Evolutionary conservation across 768 basidiomycete species (phyloP), one percentile per base, ranked within the genome.

Genomic region (Pisolithus tinctorius): DNA sequence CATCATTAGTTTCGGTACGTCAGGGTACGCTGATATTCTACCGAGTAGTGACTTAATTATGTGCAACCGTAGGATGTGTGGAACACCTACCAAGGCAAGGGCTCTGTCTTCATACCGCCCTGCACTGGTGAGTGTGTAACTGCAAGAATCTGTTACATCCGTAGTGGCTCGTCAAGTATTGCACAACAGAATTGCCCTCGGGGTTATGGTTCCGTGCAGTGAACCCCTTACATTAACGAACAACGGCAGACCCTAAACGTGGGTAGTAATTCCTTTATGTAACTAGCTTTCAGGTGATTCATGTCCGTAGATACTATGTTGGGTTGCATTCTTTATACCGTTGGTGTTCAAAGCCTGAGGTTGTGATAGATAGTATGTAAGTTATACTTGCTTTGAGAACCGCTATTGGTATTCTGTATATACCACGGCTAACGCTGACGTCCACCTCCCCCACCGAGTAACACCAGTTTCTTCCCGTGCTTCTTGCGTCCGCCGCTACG

Each of bases 101-200:
- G 74, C 50, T 85, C 85, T 5, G 64, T 81, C 29, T 71, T 68
- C 29, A 75, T 77, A 20, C 60, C 67, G 14, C 51, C 80, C 11
- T 90, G 87, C 64, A 80, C 76, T 0, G 81, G 76, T 16, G 72
- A 75, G 14, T 90, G 87, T 57, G 61, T 71, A n/a, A 54, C 63
- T 1, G 88, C 88, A 23, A 88, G 78, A 66, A 81, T 89, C 40
- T 88, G 85, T 61, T 87, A 87, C 57, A 84, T 88, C 16, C 77
- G 87, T 26, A 87, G 85, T 60, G 88, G 84, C 23, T 88, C 86
- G 38, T 77, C 77, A 2, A 71, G 74, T 25, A 73, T 89, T 50
- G 83, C 78, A 17, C 62, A 60, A 53, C 67, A 80, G 60, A 86
- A 83, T 58, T 89, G 87, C 58, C 60, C 58, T 6, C 60, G 50